Evolutionary conservation across 306 rosid genomes (phyloP).

Genomic region (Pterocarpus santalinus): DNA sequence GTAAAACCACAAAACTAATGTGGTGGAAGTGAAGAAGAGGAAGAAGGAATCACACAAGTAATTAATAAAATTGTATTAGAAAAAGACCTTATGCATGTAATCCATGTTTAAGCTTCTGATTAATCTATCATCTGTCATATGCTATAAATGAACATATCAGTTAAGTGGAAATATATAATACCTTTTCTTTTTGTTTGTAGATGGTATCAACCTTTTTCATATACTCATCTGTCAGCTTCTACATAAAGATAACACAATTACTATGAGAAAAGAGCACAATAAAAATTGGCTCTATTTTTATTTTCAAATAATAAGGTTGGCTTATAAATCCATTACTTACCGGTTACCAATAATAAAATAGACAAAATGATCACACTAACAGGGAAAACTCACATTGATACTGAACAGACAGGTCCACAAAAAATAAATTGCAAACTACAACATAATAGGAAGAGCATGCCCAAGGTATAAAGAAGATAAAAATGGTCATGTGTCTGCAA

Average conservation of each 20-base stretch:
- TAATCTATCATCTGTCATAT: constrained; percentile 23
- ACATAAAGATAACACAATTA: constrained; percentile 46
- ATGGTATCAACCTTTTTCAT: constrained; percentile 84
- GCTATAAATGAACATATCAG: not conserved
- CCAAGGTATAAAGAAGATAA: constrained; percentile 16
- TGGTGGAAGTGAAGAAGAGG: not conserved
- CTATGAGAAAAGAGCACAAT: constrained; percentile 2
- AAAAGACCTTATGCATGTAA: constrained; percentile 2
- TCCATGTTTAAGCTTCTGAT: constrained; percentile 17
- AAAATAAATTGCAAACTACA: constrained; percentile 1
- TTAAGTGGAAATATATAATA: constrained; percentile 37
- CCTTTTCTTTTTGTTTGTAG: constrained; percentile 95
- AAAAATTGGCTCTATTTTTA: not conserved
- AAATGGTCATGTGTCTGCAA: not conserved
- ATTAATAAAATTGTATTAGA: constrained; percentile 13
- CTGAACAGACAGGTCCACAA: not conserved
- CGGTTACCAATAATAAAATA: constrained; percentile 6
- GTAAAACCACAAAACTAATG: not conserved
- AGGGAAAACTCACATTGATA: constrained; percentile 13
- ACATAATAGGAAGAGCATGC: constrained; percentile 25
- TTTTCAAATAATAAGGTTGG: constrained; percentile 11
- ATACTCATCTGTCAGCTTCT: constrained; percentile 90
- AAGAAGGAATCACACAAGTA: not conserved
- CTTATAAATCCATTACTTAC: constrained; percentile 25
- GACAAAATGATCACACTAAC: not conserved